Conservation (phyloP, 1,139 yeast genomes). For the Blastobotrys indianensis region DNA sequence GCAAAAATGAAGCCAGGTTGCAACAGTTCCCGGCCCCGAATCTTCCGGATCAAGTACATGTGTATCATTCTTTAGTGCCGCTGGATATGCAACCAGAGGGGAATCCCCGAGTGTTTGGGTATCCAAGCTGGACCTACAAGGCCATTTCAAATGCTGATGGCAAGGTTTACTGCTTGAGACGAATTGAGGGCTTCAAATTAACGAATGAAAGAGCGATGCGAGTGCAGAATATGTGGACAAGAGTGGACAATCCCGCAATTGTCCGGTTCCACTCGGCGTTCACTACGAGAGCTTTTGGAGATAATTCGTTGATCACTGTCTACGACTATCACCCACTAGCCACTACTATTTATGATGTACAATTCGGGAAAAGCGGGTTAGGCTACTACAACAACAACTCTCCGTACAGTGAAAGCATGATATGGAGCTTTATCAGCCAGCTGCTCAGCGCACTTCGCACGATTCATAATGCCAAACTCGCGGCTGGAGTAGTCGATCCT, state of each 20-base stretch:
- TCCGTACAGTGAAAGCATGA: constrained; percentile 33
- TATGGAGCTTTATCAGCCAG: constrained; percentile 78
- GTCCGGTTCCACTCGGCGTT: constrained; percentile 75
- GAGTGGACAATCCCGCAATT: constrained; percentile 48
- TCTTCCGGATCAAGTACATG: constrained; percentile 71
- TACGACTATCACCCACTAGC: constrained; percentile 68
- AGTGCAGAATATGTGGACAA: constrained; percentile 48
- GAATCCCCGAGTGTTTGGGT: constrained; percentile 52
- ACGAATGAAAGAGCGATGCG: constrained; percentile 53
- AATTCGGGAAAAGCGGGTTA: constrained; percentile 41
- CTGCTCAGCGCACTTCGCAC: constrained; percentile 58
- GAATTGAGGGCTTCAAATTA: constrained; percentile 60
- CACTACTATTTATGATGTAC: constrained; percentile 50
- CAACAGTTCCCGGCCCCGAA: constrained; percentile 58
- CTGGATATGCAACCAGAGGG: constrained; percentile 59
- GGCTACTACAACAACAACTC: constrained; percentile 1
- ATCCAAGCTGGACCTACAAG: constrained; percentile 63
- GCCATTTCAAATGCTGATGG: constrained; percentile 80
- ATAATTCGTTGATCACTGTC: constrained; percentile 51
- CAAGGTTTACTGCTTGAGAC: constrained; percentile 63
- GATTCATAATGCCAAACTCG: constrained; percentile 57
- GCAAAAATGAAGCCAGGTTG: constrained; percentile 74
- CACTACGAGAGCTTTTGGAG: constrained; percentile 82
- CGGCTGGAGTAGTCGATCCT: constrained; percentile 58
- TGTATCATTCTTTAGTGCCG: constrained; percentile 82